Base-by-base conservation (phyloP, 805 yeast genomes). In the Nakazawaea anatomiae region DNA sequence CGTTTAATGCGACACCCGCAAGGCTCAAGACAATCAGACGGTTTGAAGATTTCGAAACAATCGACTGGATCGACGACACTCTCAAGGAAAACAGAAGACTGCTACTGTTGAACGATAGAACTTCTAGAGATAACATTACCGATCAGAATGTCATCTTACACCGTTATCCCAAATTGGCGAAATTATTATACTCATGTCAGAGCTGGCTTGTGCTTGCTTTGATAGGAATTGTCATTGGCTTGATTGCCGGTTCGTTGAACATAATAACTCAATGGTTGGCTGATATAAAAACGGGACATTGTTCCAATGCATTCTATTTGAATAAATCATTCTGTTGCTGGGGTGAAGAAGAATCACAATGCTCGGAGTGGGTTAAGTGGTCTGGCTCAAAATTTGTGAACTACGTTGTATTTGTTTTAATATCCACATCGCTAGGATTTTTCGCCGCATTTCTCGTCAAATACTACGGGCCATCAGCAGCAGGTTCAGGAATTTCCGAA, bases 401-500 rank as follows among this genome's bases (percentile, higher is more conserved):
- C 46, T 92, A 88, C 60, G 1, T 79, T 1, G 61, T 79, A 0
- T 92, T 83, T 60, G 74, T 89, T 3, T 7, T 69, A 0, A 66
- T 84, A 1, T 85, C 96, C 5, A 68, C 83, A 0, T 12, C 70
- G 0, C 82, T 92, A 58, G 87, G 94, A 3, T 64, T 74, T 7
- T 57, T 75, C 9, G 83, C 96, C 1, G 89, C 92, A 0, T 62
- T 75, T 11, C 61, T 90, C 36, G 96, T 95, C 44, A 74, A 80
- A 56, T 64, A 65, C 11, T 82, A 80, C 57, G 91, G 96, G 0
- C 96, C 96, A 1, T 75, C 83, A 48, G 98, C 99, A 2, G 95
- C 98, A 1, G 99, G 99, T 0, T 87, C 96, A 6, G 99, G 99
- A 0, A 95, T 94, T 47, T 87, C 97, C 12, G 99, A 94, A 67